Evolutionary conservation across 345 rosid species (phyloP), one percentile per base, ranked within the genome.

Genomic region (Turnera subulata): DNA sequence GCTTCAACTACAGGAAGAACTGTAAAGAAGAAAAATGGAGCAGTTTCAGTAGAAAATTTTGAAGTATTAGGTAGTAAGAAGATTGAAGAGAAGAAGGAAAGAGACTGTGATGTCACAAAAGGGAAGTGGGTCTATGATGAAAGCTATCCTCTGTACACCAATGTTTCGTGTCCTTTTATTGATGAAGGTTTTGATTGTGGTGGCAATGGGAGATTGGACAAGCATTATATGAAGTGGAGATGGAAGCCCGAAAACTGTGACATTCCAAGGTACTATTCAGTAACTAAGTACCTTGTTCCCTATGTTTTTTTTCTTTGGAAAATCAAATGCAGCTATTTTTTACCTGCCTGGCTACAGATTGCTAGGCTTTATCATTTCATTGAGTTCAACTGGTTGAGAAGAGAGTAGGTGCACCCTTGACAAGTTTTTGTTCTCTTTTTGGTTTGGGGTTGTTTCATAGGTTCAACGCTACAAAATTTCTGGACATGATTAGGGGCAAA

Each of bases 181-280:
- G 99, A 93, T 63, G 90, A 93, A 79, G 99, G 94, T 11, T 93
- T 93, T 63, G 80, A 71, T 65, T 93, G 99, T 66, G 72, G 60
- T 44, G 82, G 80, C 46, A 93, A 89, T 68, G 97, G 99, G 53
- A 83, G 97, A 59, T 58, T 70, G 21, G 91, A 93, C 54, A 73
- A 72, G 52, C 56, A 65, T 53, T 85, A 83, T 79, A 76, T 65
- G 88, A 86, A 87, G 52, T 89, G 86, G 97, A 82, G 82, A 77
- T 92, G 97, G 99, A 83, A 82, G 57, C 84, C 85, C 26, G 80
- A 57, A 29, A 84, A 77, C 67, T 93, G 99, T 74, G 80, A 76
- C 61, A 69, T 76, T 56, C 91, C 93, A 37, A 89, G 99, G 97
- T 93, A 59, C 24, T 23, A 3, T 33, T 39, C 33, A 33, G 43